phyloP scores from a whole-genome alignment of 768 basidiomycete genomes.

The Serendipita indica region DNA sequence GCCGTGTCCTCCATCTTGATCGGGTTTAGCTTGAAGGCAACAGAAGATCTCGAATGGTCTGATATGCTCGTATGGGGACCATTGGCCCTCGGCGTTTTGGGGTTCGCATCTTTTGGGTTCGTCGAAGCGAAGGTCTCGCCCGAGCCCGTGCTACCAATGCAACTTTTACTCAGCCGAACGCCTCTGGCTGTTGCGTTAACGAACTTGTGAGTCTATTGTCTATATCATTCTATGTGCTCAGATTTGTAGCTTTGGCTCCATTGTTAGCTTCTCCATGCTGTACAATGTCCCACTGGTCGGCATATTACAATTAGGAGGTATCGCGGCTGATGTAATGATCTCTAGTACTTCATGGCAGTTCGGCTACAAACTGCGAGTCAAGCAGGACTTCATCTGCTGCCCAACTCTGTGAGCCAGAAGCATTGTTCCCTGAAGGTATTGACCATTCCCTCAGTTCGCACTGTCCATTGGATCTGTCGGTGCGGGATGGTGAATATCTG shows the following conservation, averaged over 20 bases:
- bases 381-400: constrained; percentile 67
- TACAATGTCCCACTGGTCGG: constrained; percentile 74
- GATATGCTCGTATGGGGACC: constrained; percentile 58
- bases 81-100: constrained; percentile 41
- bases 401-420: constrained; percentile 56
- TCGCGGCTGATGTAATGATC: neutral
- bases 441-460: constrained; percentile 41
- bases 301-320: constrained; percentile 10
- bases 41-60: constrained; percentile 65
- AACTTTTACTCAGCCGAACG: constrained; percentile 59
- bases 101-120: constrained; percentile 44
- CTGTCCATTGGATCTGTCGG: constrained; percentile 74
- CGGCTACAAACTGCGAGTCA: constrained; percentile 48
- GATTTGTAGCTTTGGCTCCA: constrained; percentile 36
- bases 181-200: constrained; percentile 67
- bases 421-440: constrained; percentile 15
- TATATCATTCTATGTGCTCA: neutral
- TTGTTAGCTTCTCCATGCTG: constrained; percentile 70
- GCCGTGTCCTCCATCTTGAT: constrained; percentile 57
- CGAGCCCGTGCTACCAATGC: constrained; percentile 84
- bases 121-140: constrained; percentile 67
- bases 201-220: constrained; percentile 36
- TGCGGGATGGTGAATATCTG: constrained; percentile 47
- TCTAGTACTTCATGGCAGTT: constrained; percentile 72
- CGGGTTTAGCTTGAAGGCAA: constrained; percentile 61